A percentile compares a stretch with the other conserved stretches of the same genome.
Conservation (phyloP, 257 asterid genomes). For the Apocynum venetum region DNA sequence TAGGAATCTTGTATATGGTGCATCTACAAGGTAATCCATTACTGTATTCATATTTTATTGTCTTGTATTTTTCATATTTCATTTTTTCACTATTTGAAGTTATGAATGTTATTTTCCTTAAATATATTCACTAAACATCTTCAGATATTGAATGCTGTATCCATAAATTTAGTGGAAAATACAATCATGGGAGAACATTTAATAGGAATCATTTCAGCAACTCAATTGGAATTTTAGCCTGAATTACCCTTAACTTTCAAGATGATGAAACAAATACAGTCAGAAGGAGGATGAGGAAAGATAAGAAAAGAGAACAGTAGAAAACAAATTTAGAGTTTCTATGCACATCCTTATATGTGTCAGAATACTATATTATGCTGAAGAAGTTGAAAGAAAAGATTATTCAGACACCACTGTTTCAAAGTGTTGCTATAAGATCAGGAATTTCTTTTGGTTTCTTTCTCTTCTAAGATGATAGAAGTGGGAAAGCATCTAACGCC, state of each 20-base stretch:
- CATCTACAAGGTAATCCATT: constrained; percentile 78
- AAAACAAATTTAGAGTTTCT: neutral
- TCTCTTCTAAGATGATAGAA: neutral
- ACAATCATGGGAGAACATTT: neutral
- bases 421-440: neutral
- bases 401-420: too few species aligned
- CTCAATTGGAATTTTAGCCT: neutral
- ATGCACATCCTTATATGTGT: neutral
- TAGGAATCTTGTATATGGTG: constrained; percentile 90
- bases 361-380: neutral
- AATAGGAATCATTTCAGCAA: neutral
- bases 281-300: neutral
- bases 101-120: neutral
- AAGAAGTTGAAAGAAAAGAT: neutral
- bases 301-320: neutral
- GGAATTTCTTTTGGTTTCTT: neutral
- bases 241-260: neutral
- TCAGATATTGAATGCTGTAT: neutral
- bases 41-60: neutral
- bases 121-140: constrained; percentile 1
- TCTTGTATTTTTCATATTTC: neutral
- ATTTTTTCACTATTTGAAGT: neutral
- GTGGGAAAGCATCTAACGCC: neutral
- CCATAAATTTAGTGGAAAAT: neutral
- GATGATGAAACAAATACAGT: neutral